Conservation (phyloP, 2,329 filamentous ascomycete species). For the Neospermospora avenae region DNA sequence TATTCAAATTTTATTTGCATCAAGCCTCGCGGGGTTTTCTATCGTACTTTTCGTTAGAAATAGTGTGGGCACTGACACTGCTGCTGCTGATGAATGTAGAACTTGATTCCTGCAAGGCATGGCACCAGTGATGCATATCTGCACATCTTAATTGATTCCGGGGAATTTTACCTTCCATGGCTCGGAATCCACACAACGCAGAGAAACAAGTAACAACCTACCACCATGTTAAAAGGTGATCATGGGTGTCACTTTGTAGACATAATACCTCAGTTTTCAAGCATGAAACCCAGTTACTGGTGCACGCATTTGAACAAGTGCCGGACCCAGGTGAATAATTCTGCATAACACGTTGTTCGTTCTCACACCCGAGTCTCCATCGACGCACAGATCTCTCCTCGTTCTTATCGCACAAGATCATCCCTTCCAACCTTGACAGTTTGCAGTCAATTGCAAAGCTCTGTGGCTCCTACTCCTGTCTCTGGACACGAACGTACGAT, state of each 20-base stretch:
- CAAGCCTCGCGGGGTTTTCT: neutral
- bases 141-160: neutral
- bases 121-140: neutral
- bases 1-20: neutral
- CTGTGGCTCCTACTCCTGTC: neutral
- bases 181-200: neutral
- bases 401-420: neutral
- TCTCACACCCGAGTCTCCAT: neutral
- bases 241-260: neutral
- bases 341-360: neutral
- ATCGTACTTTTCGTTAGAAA: no score
- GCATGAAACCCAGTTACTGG: neutral
- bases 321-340: neutral
- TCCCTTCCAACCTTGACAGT: neutral
- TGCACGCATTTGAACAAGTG: neutral
- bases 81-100: neutral
- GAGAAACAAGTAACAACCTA: constrained; percentile 2
- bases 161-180: constrained; percentile 2
- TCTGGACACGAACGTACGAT: neutral
- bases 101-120: constrained; percentile 2
- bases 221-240: neutral
- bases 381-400: constrained; percentile 7
- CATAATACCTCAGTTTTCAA: neutral
- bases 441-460: constrained; percentile 7
- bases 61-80: no score